phyloP scores from a whole-genome alignment of 2,329 filamentous ascomycete genomes.

The Aspergillus fumigatiaffinis region DNA sequence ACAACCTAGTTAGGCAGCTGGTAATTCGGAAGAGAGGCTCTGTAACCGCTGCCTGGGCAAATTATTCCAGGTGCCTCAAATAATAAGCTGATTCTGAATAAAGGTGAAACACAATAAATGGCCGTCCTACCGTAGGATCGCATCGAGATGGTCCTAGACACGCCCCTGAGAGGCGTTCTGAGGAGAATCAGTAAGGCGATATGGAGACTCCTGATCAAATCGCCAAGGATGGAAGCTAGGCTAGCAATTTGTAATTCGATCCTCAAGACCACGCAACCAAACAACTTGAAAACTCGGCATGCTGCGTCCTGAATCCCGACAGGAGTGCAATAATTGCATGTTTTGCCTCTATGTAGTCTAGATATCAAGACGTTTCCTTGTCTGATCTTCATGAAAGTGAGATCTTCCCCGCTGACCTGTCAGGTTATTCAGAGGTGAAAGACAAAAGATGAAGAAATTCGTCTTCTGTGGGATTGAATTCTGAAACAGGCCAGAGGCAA shows the following conservation, averaged over 20 bases:
- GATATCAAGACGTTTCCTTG: background rate
- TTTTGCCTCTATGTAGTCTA: background rate
- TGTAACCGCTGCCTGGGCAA: background rate
- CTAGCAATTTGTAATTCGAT: background rate
- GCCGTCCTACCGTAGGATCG: background rate
- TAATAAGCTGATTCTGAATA: background rate
- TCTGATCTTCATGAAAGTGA: background rate
- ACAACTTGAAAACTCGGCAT: background rate
- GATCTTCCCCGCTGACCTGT: background rate
- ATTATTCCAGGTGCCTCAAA: background rate
- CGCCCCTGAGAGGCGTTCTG: conserved; percentile 8
- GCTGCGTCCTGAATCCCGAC: background rate
- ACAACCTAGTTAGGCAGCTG: background rate
- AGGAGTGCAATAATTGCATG: background rate
- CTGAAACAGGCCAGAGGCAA: background rate
- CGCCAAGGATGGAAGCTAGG: background rate
- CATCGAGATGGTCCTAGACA: conserved; percentile 1
- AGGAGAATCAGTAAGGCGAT: background rate
- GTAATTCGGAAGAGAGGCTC: background rate
- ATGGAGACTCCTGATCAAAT: background rate
- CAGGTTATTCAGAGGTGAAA: background rate
- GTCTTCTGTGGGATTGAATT: background rate
- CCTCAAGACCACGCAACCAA: background rate
- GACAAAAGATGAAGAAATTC: background rate
- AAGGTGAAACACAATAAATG: background rate